Evolutionary conservation across 2,329 filamentous ascomycete species (phyloP).

Genomic region (Acrodontium crateriforme): DNA sequence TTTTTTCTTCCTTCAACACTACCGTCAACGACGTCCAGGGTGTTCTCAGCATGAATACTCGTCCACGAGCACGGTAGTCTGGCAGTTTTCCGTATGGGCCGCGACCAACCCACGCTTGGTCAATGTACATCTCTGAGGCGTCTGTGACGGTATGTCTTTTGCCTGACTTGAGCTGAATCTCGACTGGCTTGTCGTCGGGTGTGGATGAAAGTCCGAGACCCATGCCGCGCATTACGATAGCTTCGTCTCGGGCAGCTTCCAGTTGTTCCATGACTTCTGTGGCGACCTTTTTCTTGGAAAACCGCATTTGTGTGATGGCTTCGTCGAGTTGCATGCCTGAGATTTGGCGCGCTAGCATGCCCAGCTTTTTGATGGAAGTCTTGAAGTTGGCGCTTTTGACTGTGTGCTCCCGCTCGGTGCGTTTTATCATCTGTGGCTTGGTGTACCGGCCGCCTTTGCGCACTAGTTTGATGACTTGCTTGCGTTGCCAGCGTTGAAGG

Average conservation of each 20-base stretch:
- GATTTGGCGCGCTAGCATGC: slow-evolving; percentile 74
- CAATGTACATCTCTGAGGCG: slow-evolving; percentile 73
- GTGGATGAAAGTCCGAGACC: slow-evolving; percentile 40
- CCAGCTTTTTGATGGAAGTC: slow-evolving; percentile 85
- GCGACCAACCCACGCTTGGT: slow-evolving; percentile 83
- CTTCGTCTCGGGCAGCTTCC: slow-evolving; percentile 66
- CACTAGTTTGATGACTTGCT: slow-evolving; percentile 68
- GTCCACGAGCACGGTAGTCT: slow-evolving; percentile 65
- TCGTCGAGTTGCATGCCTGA: slow-evolving; percentile 88
- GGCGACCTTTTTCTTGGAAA: slow-evolving; percentile 86
- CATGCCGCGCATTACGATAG: slow-evolving; percentile 73
- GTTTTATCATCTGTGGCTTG: slow-evolving; percentile 52
- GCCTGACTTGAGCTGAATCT: slow-evolving; percentile 62
- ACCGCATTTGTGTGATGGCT: slow-evolving; percentile 86
- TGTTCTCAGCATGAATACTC: slow-evolving; percentile 51
- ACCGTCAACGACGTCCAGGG: slow-evolving; percentile 65
- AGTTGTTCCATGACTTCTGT: slow-evolving; percentile 67
- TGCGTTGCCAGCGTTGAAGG: slow-evolving; percentile 65
- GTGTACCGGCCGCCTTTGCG: slow-evolving; percentile 52
- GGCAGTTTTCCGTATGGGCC: slow-evolving; percentile 47
- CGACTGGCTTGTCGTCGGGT: slow-evolving; percentile 26
- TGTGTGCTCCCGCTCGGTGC: slow-evolving; percentile 45
- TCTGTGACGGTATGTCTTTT: slow-evolving; percentile 57
- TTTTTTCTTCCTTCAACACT: slow-evolving; percentile 85
- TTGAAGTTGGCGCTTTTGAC: slow-evolving; percentile 59